Evolutionary conservation across 306 rosid species (phyloP).

Genomic region (Malus domestica): ASM211411v1 NC_041802.1:28850001-28850500

Average conservation of each 20-base stretch:
- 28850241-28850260: neutral
- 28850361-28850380: conserved; percentile 69
- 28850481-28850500: conserved; percentile 60
- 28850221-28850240: neutral
- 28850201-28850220: neutral
- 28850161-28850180: neutral
- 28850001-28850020: neutral
- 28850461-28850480: conserved; percentile 1
- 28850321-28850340: conserved; percentile 11
- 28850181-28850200: neutral
- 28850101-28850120: no score
- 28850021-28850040: neutral
- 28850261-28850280: neutral
- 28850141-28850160: neutral
- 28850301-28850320: conserved; percentile 24
- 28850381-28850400: neutral
- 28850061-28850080: neutral
- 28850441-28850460: neutral
- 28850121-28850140: neutral
- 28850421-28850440: neutral
- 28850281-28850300: conserved; percentile 3
- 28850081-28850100: neutral
- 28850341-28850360: conserved; percentile 24
- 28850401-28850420: neutral
- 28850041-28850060: neutral